Base-by-base conservation (phyloP, 2,329 filamentous ascomycete species). In the Fusarium gaditjirri region DNA sequence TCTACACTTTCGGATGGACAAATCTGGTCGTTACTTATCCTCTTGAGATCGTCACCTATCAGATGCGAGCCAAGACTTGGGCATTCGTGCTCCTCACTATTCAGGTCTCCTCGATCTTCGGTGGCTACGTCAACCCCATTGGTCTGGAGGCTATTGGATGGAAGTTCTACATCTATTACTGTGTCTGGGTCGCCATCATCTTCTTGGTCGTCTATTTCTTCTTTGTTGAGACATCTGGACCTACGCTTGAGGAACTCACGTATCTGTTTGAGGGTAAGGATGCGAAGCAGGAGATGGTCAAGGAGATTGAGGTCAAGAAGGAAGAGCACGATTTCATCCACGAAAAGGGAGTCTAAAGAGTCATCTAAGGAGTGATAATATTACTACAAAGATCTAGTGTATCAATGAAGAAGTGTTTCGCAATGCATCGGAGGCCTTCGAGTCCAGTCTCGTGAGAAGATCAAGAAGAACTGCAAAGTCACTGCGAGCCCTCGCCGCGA, bases 1-100 rank as follows among this genome's bases (percentile, higher is more conserved):
- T 83, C 39, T 84, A 84, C 57, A 83, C 80, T 1, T 78, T 83
- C 38, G 83, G 81, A 3, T 85, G 83, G 83, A 84, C 82, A 0
- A 83, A 83, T 12, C 46, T 85, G 46, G 79, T 84, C 5, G 82
- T 84, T 2, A 83, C 82, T 0, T 85, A 85, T 52, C 82, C 83
- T 2, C 76, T 83, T 1, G 83, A 85, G 67, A 75, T 85, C 11
- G 80, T 83, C 9, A 80, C 83, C 0, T 82, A 83, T 41, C 78
- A 81, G 53, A 83, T 84, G 79, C 80, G 83, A 11, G 83, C 83
- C 56, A 84, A 84, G 75, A 78, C 81, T 0, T 83, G 81, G 80
- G 79, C 79, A 0, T 82, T 84, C 50, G 80, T 83, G 1, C 77
- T 84, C 0, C 74, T 83, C 29, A 82, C 80, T 0, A 84, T 83